Base-by-base conservation (phyloP, 164 flowering plant genomes). In the Platanus orientalis region DNA sequence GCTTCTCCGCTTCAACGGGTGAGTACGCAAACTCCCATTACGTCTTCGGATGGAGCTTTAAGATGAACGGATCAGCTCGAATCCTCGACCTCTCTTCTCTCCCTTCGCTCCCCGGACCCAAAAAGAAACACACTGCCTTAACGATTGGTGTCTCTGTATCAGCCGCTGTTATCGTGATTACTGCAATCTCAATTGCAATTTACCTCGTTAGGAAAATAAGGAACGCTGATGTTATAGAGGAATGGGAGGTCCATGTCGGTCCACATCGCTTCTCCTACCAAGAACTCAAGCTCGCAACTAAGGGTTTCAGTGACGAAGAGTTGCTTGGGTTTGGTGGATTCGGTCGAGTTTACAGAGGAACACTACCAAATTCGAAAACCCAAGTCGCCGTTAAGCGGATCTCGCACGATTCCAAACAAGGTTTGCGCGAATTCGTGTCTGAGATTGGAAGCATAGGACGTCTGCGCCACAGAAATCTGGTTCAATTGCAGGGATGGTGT, bases 41-140 rank as follows among this genome's bases (percentile, higher is more conserved):
- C 53, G n/a, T 67, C 23, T 32, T 67, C 14, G 70, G 70, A 16
- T 67, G 70, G 70, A 67, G 64, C 59, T 67, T 67, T 23, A 44
- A 51, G 70, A 40, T 60, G 54, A 60, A 67, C 10, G 70, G 70
- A 1, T 6, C 44, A 20, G 70, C 64, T 60, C 53, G n/a, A n/a
- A n/a, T n/a, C n/a, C n/a, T n/a, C 30, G 26, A 21, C 19, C 1
- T 45, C 60, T 13, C 40, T 40, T 20, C 29, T 53, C 44, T 67
- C 59, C 70, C 60, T 53, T 64, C 70, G 28, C 9, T 16, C 69
- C 69, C 21, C 28, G 47, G 30, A 24, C 50, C 30, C 48, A 57
- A 32, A 13, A 24, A 58, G 62, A 50, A 49, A 57, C 29, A 57
- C 0, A 58, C 39, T 21, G 7, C 26, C 25, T 20, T 64, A 36